Conservation (phyloP, 23 red algal species). For the Gracilaria domingensis region DNA sequence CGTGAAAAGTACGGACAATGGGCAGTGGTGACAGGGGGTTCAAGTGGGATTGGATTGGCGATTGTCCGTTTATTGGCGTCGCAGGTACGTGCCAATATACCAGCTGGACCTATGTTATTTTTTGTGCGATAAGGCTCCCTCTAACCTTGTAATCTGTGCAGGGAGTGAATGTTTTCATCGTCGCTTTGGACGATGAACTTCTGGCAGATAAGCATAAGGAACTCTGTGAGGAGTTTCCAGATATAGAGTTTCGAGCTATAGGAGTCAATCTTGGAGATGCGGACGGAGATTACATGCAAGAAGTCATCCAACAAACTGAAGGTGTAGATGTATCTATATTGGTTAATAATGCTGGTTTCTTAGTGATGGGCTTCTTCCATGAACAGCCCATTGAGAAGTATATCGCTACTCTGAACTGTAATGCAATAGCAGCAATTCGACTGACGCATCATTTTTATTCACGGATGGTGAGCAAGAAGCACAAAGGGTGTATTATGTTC, state of each 20-base stretch:
- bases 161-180: slow-evolving; percentile 67
- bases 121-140: not conserved
- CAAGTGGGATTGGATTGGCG: slow-evolving; percentile 92
- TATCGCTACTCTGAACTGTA: slow-evolving; percentile 67
- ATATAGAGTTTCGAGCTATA: slow-evolving; percentile 55
- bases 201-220: slow-evolving; percentile 40
- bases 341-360: slow-evolving; percentile 94
- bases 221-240: slow-evolving; percentile 60
- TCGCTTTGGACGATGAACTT: slow-evolving; percentile 72
- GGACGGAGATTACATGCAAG: slow-evolving; percentile 57
- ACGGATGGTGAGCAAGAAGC: slow-evolving; percentile 46
- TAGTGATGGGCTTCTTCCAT: slow-evolving; percentile 87
- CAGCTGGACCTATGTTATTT: not conserved
- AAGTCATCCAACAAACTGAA: slow-evolving; percentile 43
- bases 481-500: slow-evolving; percentile 73
- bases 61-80: slow-evolving; percentile 61
- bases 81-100: slow-evolving; percentile 36
- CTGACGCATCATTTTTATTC: slow-evolving; percentile 71
- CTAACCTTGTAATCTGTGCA: not conserved
- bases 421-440: slow-evolving; percentile 57
- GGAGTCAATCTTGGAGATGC: slow-evolving; percentile 72
- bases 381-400: slow-evolving; percentile 39
- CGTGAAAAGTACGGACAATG: slow-evolving; percentile 79
- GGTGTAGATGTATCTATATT: slow-evolving; percentile 56
- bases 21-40: slow-evolving; percentile 92